phyloP scores from a whole-genome alignment of 805 yeast species.

The Saccharomyces jurei region DNA sequence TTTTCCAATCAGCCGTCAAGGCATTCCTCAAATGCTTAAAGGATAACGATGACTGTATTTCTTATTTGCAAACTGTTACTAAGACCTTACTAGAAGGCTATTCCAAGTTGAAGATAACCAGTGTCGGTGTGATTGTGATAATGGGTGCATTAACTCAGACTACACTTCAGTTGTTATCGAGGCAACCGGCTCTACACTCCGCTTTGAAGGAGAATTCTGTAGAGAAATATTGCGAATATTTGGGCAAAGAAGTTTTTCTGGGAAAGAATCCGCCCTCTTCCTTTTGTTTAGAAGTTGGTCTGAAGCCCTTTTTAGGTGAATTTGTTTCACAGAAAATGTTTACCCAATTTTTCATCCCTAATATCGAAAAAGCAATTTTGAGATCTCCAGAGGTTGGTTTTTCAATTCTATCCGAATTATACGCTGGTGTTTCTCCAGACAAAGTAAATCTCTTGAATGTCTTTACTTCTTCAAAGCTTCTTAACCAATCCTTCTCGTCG shows the following conservation, averaged over 20 bases:
- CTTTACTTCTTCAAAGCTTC: conserved; percentile 40
- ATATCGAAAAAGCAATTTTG: conserved; percentile 63
- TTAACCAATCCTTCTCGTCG: conserved; percentile 43
- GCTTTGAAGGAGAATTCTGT: conserved; percentile 15
- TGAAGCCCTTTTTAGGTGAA: conserved; percentile 38
- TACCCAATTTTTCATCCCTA: conserved; percentile 41
- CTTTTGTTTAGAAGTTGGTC: conserved; percentile 36
- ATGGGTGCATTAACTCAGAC: conserved; percentile 33
- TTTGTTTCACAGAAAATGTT: conserved; percentile 36
- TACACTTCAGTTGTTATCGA: conserved; percentile 15
- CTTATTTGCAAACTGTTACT: conserved; percentile 7
- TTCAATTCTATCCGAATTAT: conserved; percentile 45
- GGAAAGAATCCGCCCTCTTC: conserved; percentile 38
- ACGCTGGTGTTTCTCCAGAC: conserved; percentile 20
- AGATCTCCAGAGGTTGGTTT: conserved; percentile 72
- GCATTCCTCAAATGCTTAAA: conserved; percentile 22
- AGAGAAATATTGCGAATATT: conserved; percentile 18
- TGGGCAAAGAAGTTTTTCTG: conserved; percentile 37
- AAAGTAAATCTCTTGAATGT: conserved; percentile 37
- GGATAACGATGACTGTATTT: conserved; percentile 6
- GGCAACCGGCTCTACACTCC: conserved; percentile 16
- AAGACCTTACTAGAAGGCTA: conserved; percentile 9
- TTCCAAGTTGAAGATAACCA: conserved; percentile 22
- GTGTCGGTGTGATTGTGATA: conserved; percentile 31
- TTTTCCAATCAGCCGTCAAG: conserved; percentile 27